A percentile compares a stretch with the other conserved stretches of the same genome.
These are phyloP conservation scores for Funneliformis caledonium DNA, from an alignment of 371 early-diverging fungal genomes.

Conservation along the genomic window DNA sequence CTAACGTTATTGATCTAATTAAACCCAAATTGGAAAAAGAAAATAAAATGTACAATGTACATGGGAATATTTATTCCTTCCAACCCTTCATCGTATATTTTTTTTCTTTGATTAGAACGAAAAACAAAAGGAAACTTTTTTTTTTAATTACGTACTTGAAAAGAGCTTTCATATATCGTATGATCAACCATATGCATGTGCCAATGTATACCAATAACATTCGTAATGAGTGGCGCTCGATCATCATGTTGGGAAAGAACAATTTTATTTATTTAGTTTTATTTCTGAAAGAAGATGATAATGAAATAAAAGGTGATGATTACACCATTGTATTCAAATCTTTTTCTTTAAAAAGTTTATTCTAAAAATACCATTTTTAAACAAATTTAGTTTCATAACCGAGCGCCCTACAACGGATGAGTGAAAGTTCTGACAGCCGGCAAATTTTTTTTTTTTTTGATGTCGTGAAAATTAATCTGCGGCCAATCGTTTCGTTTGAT, in stretches of 20 bases:
- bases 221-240: not conserved
- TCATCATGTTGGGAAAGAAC: not conserved
- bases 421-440: not conserved
- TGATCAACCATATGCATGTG: not conserved
- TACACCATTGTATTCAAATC: not conserved
- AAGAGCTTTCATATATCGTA: too few relatives aligned
- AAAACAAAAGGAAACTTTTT: not conserved
- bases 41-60: too few relatives aligned
- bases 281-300: too few relatives aligned
- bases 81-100: too few relatives aligned
- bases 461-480: too few relatives aligned
- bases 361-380: not conserved
- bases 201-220: not conserved
- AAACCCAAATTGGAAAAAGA: too few relatives aligned
- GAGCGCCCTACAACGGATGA: not conserved
- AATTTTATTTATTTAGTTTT: too few relatives aligned
- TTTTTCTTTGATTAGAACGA: not conserved
- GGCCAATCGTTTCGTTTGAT: too few relatives aligned
- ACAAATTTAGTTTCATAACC: not conserved
- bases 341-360: too few relatives aligned
- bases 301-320: not conserved
- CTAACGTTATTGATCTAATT: too few relatives aligned
- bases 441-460: too few relatives aligned
- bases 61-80: not conserved
- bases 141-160: too few relatives aligned